Conservation (phyloP, 1,284 basidiomycete genomes). For the Tilletiopsis washingtonensis region DNA sequence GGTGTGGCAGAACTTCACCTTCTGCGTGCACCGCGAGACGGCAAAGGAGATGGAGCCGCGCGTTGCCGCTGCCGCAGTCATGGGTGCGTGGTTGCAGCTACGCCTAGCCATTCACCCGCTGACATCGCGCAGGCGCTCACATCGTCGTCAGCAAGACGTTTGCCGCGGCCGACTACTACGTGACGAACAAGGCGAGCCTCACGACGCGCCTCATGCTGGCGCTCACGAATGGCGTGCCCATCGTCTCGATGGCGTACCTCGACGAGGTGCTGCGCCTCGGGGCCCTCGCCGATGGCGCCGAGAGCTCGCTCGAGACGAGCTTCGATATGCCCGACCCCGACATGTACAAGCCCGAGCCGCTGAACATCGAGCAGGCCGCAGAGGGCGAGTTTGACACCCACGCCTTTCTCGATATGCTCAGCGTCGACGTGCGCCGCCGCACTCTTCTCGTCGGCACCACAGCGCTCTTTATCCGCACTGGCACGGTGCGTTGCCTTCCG, state of each 20-base stretch:
- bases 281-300: constrained; percentile 15
- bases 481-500: too few relatives aligned
- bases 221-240: constrained; percentile 11
- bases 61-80: background rate
- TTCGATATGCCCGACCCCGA: constrained; percentile 14
- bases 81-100: too few relatives aligned
- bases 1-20: background rate
- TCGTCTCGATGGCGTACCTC: constrained; percentile 21
- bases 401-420: constrained; percentile 9
- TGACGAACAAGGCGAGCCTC: constrained; percentile 12
- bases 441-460: constrained; percentile 27
- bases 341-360: constrained; percentile 15
- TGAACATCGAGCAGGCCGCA: constrained; percentile 14
- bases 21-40: background rate
- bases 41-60: background rate
- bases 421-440: too few relatives aligned
- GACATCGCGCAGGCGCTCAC: too few relatives aligned
- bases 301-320: constrained; percentile 14
- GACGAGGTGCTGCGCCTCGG: constrained; percentile 19
- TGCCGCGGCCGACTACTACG: too few relatives aligned
- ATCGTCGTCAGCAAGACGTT: too few relatives aligned
- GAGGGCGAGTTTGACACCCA: constrained; percentile 9
- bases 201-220: constrained; percentile 21
- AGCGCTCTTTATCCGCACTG: constrained; percentile 21
- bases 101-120: too few relatives aligned